A percentile compares a stretch with the other conserved stretches of the same genome.
phyloP scores from a whole-genome alignment of 176 grass and related monocot species.

The Musa schizocarpa region DNA sequence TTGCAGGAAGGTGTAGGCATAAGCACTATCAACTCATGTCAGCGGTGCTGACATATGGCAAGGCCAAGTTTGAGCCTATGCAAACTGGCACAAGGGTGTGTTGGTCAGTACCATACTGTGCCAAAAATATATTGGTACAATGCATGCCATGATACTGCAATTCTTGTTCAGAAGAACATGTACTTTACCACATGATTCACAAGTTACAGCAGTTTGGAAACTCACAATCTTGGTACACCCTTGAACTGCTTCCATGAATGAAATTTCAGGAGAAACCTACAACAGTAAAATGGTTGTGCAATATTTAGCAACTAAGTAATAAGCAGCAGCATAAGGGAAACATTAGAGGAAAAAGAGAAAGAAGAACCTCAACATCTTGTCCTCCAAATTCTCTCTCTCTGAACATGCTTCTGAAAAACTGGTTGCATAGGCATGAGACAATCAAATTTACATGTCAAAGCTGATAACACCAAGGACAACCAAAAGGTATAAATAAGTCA shows the following conservation, averaged over 20 bases:
- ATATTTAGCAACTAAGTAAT: conserved; percentile 2
- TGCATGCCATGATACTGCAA: not conserved
- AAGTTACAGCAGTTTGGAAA: conserved; percentile 63
- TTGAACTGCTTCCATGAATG: conserved; percentile 97
- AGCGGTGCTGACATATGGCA: not conserved
- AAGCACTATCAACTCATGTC: not conserved
- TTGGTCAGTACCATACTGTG: not conserved
- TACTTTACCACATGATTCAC: conserved; percentile 85
- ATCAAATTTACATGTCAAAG: not conserved
- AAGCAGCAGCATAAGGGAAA: conserved; percentile 19
- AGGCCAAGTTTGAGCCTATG: not conserved
- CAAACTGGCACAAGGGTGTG: not conserved
- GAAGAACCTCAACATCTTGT: conserved; percentile 83
- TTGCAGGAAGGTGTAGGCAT: not conserved
- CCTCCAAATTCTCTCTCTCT: conserved; percentile 39
- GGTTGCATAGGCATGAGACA: conserved; percentile 19
- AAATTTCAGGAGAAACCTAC: conserved; percentile 78
- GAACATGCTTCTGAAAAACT: conserved; percentile 68
- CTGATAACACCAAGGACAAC: not conserved
- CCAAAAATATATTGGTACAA: not conserved
- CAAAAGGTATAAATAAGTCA: not conserved
- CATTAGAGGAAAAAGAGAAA: conserved; percentile 14
- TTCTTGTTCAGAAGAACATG: conserved; percentile 4
- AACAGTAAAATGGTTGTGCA: not conserved
- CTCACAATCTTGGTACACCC: conserved; percentile 82